Evolutionary conservation across 768 basidiomycete genomes (phyloP).

Genomic region (Tulasnella sp.): DNA sequence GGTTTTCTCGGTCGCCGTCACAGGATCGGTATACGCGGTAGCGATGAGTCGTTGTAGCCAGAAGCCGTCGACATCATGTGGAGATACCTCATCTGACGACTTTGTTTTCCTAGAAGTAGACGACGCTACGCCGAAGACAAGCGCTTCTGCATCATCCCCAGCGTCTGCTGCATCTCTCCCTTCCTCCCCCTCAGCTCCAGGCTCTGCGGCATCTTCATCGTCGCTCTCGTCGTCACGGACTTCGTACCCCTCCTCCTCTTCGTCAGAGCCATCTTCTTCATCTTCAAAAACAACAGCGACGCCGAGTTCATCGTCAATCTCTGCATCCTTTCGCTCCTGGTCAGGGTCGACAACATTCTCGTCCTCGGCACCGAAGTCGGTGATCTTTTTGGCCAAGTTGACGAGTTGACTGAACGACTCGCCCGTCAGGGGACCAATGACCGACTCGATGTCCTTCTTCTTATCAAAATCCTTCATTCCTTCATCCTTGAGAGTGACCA

Average conservation of each 20-base stretch:
- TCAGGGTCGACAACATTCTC: constrained; percentile 69
- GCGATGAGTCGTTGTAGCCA: constrained; percentile 96
- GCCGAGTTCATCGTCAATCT: constrained; percentile 93
- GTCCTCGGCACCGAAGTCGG: constrained; percentile 87
- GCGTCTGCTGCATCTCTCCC: constrained; percentile 29
- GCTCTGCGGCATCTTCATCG: constrained; percentile 38
- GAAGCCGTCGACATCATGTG: constrained; percentile 90
- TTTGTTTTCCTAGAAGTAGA: constrained; percentile 34
- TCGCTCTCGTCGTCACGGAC: constrained; percentile 71
- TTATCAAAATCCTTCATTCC: constrained; percentile 91
- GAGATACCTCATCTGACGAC: constrained; percentile 62
- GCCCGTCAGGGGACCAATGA: constrained; percentile 48
- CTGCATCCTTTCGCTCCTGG: constrained; percentile 68
- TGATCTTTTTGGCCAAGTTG: constrained; percentile 83
- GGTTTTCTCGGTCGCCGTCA: constrained; percentile 88
- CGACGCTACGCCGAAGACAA: constrained; percentile 68
- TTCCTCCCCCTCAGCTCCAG: constrained; percentile 32
- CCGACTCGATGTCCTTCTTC: constrained; percentile 82
- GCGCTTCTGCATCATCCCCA: constrained; percentile 47
- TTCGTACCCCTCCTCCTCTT: constrained; percentile 83
- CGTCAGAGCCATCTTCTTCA: constrained; percentile 79
- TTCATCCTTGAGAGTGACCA: constrained; percentile 83
- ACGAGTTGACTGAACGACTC: constrained; percentile 78
- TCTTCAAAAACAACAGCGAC: constrained; percentile 98
- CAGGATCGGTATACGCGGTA: constrained; percentile 84